Conservation (phyloP, 495 filamentous ascomycete genomes). For the Xylona heveae region DNA sequence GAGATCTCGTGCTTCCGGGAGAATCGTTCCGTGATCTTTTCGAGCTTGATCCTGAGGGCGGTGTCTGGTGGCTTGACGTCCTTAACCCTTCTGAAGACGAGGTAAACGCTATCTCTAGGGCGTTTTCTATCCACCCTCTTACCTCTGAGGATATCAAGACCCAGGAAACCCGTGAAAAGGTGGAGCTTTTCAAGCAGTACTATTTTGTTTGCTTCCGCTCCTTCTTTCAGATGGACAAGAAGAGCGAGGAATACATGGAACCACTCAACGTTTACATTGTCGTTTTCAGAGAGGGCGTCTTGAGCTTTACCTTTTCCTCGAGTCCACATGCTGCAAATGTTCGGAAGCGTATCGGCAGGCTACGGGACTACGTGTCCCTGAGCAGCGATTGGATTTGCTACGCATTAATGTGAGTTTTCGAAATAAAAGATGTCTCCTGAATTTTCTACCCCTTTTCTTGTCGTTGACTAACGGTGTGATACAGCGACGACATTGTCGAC, state of each 20-base stretch:
- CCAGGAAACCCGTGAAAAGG: slow-evolving; percentile 91
- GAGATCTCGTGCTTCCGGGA: slow-evolving; percentile 67
- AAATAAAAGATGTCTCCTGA: background rate
- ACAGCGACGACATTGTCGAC: slow-evolving; percentile 89
- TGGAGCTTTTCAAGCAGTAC: slow-evolving; percentile 90
- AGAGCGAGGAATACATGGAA: slow-evolving; percentile 57
- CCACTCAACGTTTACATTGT: slow-evolving; percentile 93
- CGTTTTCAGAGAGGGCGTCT: slow-evolving; percentile 84
- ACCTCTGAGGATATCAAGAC: slow-evolving; percentile 88
- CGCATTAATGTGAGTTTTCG: slow-evolving; percentile 62
- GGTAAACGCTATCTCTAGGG: slow-evolving; percentile 65
- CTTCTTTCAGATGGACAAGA: slow-evolving; percentile 64
- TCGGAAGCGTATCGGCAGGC: slow-evolving; percentile 70
- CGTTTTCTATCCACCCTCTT: slow-evolving; percentile 82
- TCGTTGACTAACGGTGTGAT: slow-evolving; percentile 7
- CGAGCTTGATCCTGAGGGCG: slow-evolving; percentile 48
- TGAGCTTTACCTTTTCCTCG: slow-evolving; percentile 78
- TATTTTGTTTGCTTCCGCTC: slow-evolving; percentile 96
- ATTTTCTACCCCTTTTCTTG: slow-evolving; percentile 1
- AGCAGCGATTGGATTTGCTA: slow-evolving; percentile 98
- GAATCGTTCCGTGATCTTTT: slow-evolving; percentile 83
- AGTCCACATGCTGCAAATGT: slow-evolving; percentile 75
- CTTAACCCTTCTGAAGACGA: slow-evolving; percentile 80
- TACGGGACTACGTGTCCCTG: slow-evolving; percentile 82
- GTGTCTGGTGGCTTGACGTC: slow-evolving; percentile 92